Conservation (phyloP, 2,329 filamentous ascomycete genomes). For the Malbranchea cinnamomea region DNA sequence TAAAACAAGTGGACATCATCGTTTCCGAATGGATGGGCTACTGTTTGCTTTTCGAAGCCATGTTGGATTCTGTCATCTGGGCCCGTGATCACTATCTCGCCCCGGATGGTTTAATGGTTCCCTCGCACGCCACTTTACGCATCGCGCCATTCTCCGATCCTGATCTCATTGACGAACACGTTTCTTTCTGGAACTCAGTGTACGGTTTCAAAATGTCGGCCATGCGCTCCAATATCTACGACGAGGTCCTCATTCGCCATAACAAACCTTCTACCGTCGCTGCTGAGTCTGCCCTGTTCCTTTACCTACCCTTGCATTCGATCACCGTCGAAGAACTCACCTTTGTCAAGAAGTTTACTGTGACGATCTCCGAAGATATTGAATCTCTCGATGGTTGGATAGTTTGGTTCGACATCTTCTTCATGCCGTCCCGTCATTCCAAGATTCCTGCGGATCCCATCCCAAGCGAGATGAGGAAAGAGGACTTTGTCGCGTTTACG, state of each 20-base stretch:
- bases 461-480: slow-evolving; percentile 43
- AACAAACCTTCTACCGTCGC: slow-evolving; percentile 44
- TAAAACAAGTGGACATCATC: slow-evolving; percentile 78
- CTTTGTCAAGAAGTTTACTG: slow-evolving; percentile 56
- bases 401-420: slow-evolving; percentile 92
- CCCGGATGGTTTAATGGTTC: slow-evolving; percentile 67
- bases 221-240: slow-evolving; percentile 70
- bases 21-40: slow-evolving; percentile 99
- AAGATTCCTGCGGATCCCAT: slow-evolving; percentile 40
- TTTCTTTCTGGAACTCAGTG: slow-evolving; percentile 78
- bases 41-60: slow-evolving; percentile 81
- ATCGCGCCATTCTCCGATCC: slow-evolving; percentile 66
- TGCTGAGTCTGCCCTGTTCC: slow-evolving; percentile 48
- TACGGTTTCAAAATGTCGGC: slow-evolving; percentile 91
- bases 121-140: slow-evolving; percentile 70
- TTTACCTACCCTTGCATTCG: slow-evolving; percentile 61
- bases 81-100: slow-evolving; percentile 77
- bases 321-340: slow-evolving; percentile 56
- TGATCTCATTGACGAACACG: slow-evolving; percentile 61
- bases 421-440: slow-evolving; percentile 46
- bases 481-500: slow-evolving; percentile 62
- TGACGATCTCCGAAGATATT: slow-evolving; percentile 45
- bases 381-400: slow-evolving; percentile 71
- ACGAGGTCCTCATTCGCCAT: slow-evolving; percentile 65
- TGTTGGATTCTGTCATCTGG: slow-evolving; percentile 84